These are phyloP conservation scores for Biscutella laevigata DNA, from an alignment of 441 rosid genomes.

Conservation along the genomic window DNA sequence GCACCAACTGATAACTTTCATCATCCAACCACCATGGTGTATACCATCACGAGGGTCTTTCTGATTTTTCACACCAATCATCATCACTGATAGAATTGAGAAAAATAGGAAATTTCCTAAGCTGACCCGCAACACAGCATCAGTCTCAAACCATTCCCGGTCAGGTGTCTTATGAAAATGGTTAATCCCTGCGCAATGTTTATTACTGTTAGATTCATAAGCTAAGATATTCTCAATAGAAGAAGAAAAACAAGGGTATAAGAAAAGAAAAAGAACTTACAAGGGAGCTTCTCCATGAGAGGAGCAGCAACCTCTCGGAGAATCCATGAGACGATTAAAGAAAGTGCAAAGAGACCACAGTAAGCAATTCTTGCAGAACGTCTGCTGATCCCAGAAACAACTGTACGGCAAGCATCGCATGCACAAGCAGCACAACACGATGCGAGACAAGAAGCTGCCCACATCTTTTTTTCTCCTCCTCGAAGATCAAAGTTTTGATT, in stretches of 20 bases:
- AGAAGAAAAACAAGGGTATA: not conserved
- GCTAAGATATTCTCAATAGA: not conserved
- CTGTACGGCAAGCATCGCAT: slow-evolving; percentile 82
- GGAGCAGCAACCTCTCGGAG: slow-evolving; percentile 93
- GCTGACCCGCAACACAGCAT: slow-evolving; percentile 89
- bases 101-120: slow-evolving; percentile 84
- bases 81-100: slow-evolving; percentile 54
- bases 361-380: slow-evolving; percentile 90
- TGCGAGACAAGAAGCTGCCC: slow-evolving; percentile 89
- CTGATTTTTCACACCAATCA: slow-evolving; percentile 85
- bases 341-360: slow-evolving; percentile 83
- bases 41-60: slow-evolving; percentile 88
- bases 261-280: slow-evolving; percentile 38
- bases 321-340: slow-evolving; percentile 77
- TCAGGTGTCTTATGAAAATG: slow-evolving; percentile 72
- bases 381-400: slow-evolving; percentile 78
- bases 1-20: slow-evolving; percentile 73
- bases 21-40: slow-evolving; percentile 99
- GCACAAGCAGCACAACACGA: slow-evolving; percentile 93
- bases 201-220: not conserved
- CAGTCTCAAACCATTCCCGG: slow-evolving; percentile 91
- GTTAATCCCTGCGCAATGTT: slow-evolving; percentile 68
- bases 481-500: slow-evolving; percentile 8
- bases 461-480: slow-evolving; percentile 46
- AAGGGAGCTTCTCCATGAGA: slow-evolving; percentile 86